These are phyloP conservation scores for Paramecium sexaurelia DNA, from an alignment of 73 alveolate genomes.

Conservation along the genomic window DNA sequence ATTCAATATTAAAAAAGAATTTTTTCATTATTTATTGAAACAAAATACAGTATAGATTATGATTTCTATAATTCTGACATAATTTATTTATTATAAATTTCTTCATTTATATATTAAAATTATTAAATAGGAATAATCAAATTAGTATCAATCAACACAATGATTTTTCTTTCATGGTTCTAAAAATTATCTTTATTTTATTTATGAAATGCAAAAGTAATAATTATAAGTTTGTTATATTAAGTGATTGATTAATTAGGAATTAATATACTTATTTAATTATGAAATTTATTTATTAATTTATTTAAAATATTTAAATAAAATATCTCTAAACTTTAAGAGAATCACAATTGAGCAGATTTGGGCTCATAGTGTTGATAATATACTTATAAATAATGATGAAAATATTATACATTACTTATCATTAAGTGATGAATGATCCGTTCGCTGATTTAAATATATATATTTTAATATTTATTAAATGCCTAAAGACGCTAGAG, in stretches of 20 bases:
- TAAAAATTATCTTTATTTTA: too few species aligned
- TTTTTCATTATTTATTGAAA: too few species aligned
- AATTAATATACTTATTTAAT: background rate
- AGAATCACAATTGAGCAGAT: background rate
- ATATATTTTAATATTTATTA: background rate
- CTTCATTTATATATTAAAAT: too few species aligned
- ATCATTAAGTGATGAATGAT: slow-evolving; percentile 46
- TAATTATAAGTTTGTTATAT: too few species aligned
- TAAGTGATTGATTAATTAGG: background rate
- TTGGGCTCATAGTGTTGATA: background rate
- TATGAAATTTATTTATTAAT: background rate
- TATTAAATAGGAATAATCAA: too few species aligned
- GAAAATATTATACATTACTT: slow-evolving; percentile 13
- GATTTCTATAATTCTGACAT: too few species aligned
- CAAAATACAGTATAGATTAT: too few species aligned
- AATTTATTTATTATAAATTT: too few species aligned
- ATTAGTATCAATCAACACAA: too few species aligned
- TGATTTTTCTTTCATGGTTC: too few species aligned
- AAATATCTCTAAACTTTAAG: background rate
- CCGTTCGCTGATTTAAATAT: slow-evolving; percentile 47
- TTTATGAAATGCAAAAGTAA: too few species aligned
- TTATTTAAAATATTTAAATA: slow-evolving; percentile 1
- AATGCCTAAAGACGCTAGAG: slow-evolving; percentile 64
- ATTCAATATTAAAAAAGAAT: too few species aligned
- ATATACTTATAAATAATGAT: background rate